These are phyloP conservation scores for Aspergillus sp. DNA, from an alignment of 2,329 filamentous ascomycete genomes.

Conservation along the genomic window DNA sequence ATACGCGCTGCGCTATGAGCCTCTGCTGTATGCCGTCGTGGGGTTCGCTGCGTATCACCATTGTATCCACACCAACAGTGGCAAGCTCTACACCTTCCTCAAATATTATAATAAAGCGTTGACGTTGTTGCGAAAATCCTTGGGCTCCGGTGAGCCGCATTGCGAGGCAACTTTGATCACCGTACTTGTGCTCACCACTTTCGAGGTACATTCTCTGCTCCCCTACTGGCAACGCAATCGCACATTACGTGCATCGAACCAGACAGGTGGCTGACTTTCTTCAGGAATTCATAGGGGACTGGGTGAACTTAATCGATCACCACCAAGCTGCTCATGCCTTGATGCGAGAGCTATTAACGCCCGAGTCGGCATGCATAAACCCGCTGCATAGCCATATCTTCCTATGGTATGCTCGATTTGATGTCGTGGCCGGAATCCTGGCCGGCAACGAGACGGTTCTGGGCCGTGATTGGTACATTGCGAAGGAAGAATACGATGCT, in stretches of 20 bases:
- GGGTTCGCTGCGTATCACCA: constrained; percentile 88
- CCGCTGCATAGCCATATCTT: constrained; percentile 71
- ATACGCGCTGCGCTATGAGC: constrained; percentile 72
- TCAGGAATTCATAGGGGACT: constrained; percentile 92
- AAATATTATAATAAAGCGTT: constrained; percentile 90
- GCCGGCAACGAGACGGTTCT: constrained; percentile 74
- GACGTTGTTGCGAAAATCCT: constrained; percentile 67
- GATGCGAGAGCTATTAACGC: constrained; percentile 73
- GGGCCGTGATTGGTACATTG: constrained; percentile 73
- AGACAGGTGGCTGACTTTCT: constrained; percentile 13
- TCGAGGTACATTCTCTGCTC: constrained; percentile 65
- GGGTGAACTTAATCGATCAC: constrained; percentile 89
- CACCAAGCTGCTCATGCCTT: constrained; percentile 86
- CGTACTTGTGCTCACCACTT: constrained; percentile 86
- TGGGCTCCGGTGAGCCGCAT: constrained; percentile 70
- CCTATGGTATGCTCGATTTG: constrained; percentile 88
- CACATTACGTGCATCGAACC: background rate
- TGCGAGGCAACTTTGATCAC: constrained; percentile 76
- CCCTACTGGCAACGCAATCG: background rate
- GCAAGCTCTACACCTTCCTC: constrained; percentile 77
- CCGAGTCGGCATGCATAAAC: constrained; percentile 70
- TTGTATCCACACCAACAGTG: constrained; percentile 67
- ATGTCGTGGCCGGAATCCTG: constrained; percentile 80
- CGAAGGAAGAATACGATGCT: constrained; percentile 62
- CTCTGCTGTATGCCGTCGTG: constrained; percentile 80